Evolutionary conservation across 2,329 filamentous ascomycete species (phyloP).

Genomic region (Microdochium trichocladiopsis): DNA sequence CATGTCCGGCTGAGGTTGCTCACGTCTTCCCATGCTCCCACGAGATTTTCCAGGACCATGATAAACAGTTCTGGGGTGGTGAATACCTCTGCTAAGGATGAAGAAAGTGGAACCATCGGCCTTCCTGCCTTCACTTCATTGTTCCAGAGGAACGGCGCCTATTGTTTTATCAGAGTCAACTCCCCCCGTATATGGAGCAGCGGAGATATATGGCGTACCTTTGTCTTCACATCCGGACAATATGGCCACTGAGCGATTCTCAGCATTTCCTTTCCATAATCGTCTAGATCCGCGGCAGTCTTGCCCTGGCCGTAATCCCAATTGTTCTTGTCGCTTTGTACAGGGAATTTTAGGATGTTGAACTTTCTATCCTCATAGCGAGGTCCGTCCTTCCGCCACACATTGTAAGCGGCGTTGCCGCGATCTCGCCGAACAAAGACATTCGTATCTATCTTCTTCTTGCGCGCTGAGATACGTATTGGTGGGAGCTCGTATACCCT

Average conservation of each 20-base stretch:
- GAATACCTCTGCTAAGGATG: slow-evolving; percentile 5
- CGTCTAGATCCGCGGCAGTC: background rate
- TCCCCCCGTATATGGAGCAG: background rate
- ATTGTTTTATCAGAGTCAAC: background rate
- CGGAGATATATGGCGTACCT: no score
- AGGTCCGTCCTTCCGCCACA: slow-evolving; percentile 1
- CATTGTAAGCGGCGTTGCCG: slow-evolving; percentile 2
- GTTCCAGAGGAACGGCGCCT: background rate
- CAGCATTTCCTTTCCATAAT: background rate
- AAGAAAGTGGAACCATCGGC: background rate
- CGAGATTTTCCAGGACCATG: slow-evolving; percentile 6
- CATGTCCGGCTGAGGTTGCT: slow-evolving; percentile 12
- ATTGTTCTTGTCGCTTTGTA: background rate
- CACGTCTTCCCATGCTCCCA: slow-evolving; percentile 9
- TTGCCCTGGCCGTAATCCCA: background rate
- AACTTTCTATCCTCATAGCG: slow-evolving; percentile 12
- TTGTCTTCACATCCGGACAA: slow-evolving; percentile 5
- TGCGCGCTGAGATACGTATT: background rate
- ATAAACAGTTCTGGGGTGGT: slow-evolving; percentile 9
- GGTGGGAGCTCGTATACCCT: background rate
- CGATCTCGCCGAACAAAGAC: slow-evolving; percentile 6
- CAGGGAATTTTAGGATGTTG: slow-evolving; percentile 10
- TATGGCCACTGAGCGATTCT: slow-evolving; percentile 6
- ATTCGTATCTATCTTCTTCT: background rate
- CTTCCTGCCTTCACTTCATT: background rate